These are phyloP conservation scores for Saururus chinensis DNA, from an alignment of 164 flowering plant species.

Conservation along the genomic window DNA sequence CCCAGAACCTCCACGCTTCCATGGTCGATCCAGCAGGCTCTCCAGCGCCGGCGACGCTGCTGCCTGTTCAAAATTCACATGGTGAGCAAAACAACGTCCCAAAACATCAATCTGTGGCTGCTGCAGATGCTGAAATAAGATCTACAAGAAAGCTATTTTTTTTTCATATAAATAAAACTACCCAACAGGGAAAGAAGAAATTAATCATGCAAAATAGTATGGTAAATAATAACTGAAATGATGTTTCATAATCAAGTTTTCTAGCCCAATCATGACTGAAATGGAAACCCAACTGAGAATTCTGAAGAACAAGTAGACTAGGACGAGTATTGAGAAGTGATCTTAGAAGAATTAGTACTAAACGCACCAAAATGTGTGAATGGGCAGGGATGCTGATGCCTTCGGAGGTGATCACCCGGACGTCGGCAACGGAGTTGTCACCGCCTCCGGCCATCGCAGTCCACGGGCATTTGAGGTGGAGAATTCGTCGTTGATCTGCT, in stretches of 20 bases:
- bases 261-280: too few relatives aligned
- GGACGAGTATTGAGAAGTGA: too few relatives aligned
- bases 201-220: too few relatives aligned
- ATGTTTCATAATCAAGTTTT: too few relatives aligned
- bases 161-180: too few relatives aligned
- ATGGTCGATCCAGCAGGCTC: constrained; percentile 36
- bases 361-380: constrained; percentile 16
- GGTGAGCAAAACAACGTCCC: neutral
- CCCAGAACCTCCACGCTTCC: constrained; percentile 29
- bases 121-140: too few relatives aligned
- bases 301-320: too few relatives aligned
- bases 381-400: constrained; percentile 18
- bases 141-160: too few relatives aligned
- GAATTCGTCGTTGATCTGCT: too few relatives aligned
- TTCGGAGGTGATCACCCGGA: constrained; percentile 14
- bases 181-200: too few relatives aligned
- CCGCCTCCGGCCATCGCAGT: neutral
- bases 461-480: neutral
- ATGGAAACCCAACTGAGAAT: neutral
- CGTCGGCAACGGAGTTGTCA: constrained; percentile 6
- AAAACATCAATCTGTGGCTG: too few relatives aligned
- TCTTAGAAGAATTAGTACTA: neutral
- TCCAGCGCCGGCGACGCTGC: constrained; percentile 51
- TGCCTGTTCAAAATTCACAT: constrained; percentile 16
- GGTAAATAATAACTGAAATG: too few relatives aligned